phyloP scores from a whole-genome alignment of 148 eudicot species.

The Heliamphora exappendiculata region DNA sequence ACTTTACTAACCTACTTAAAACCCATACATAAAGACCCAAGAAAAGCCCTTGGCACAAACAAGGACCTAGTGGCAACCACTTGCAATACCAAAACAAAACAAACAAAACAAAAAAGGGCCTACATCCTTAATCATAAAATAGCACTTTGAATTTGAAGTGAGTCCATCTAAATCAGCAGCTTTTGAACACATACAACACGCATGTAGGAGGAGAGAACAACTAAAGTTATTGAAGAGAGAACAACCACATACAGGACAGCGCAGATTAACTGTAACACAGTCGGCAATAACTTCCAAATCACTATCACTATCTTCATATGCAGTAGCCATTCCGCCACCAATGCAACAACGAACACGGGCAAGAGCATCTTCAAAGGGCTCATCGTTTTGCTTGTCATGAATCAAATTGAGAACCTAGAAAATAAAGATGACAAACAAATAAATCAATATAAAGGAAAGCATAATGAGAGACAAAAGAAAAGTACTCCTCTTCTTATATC shows the following conservation, averaged over 20 bases:
- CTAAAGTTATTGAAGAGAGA: background rate
- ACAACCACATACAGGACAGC: constrained; percentile 77
- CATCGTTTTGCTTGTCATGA: constrained; percentile 62
- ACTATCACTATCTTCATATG: constrained; percentile 76
- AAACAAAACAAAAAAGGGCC: too few relatives aligned
- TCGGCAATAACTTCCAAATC: constrained; percentile 94
- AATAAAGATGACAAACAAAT: background rate
- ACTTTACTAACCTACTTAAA: background rate
- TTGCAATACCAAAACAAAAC: too few relatives aligned
- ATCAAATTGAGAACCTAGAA: constrained; percentile 64
- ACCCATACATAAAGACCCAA: background rate
- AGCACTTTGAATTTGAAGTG: too few relatives aligned
- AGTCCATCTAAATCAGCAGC: background rate
- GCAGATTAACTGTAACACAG: constrained; percentile 67
- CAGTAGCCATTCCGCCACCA: constrained; percentile 74
- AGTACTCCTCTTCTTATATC: background rate
- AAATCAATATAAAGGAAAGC: background rate
- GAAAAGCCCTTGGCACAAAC: background rate
- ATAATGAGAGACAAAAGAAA: constrained; percentile 4
- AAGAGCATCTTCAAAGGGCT: constrained; percentile 72
- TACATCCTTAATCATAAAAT: too few relatives aligned
- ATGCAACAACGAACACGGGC: constrained; percentile 87
- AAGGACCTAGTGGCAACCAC: background rate
- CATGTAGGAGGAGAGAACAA: background rate
- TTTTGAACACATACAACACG: background rate